These are phyloP conservation scores for Hymenoscyphus linearis DNA, from an alignment of 2,329 filamentous ascomycete species.

Conservation along the genomic window DNA sequence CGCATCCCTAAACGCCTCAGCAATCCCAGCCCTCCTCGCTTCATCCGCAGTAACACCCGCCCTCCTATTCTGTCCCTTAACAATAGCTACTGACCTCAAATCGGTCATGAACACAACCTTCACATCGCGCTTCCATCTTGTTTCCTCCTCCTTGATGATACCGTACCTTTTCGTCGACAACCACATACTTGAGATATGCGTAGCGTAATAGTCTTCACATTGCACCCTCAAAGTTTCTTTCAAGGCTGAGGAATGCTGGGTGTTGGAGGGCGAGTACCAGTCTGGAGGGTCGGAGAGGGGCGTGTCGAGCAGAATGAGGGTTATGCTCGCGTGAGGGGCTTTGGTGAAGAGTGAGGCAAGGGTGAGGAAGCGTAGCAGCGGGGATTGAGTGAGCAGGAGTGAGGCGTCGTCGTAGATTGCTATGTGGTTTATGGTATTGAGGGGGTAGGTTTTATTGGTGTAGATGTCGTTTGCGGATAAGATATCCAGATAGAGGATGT, in stretches of 20 bases:
- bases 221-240: neutral
- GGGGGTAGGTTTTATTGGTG: neutral
- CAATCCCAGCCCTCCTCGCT: neutral
- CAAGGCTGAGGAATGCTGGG: neutral
- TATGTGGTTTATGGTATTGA: neutral
- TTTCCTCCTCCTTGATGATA: neutral
- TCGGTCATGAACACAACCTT: constrained; percentile 1
- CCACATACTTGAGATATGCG: neutral
- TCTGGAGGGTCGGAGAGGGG: neutral
- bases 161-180: too few relatives aligned
- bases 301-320: neutral
- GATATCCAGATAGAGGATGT: neutral
- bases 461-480: neutral
- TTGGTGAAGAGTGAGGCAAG: neutral
- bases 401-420: constrained; percentile 1
- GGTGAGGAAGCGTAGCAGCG: neutral
- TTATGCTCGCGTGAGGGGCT: neutral
- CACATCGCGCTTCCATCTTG: neutral
- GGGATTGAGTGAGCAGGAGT: neutral
- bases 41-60: neutral
- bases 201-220: neutral
- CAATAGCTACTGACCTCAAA: neutral
- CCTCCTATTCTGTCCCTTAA: neutral
- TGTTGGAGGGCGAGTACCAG: constrained; percentile 3
- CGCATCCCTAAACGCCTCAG: constrained; percentile 1